phyloP scores from a whole-genome alignment of 768 basidiomycete genomes.

The Goffeauzyma gilvescens region DNA sequence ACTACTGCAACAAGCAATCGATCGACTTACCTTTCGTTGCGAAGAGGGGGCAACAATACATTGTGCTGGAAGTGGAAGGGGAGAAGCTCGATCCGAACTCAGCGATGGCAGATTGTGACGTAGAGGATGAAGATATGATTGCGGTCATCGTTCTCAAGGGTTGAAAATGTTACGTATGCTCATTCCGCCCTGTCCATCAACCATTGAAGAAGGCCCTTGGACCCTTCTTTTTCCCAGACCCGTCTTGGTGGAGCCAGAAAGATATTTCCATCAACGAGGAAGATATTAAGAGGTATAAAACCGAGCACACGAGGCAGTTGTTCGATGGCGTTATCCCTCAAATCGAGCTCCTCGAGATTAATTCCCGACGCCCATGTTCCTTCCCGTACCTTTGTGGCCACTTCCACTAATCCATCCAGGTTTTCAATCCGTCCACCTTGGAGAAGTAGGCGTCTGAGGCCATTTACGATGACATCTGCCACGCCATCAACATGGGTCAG shows the following conservation, averaged over 20 bases:
- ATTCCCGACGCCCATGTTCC: conserved; percentile 1
- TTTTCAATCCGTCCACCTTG: conserved; percentile 3
- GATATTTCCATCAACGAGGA: conserved; percentile 15
- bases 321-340: conserved; percentile 9
- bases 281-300: conserved; percentile 9
- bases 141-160: not conserved
- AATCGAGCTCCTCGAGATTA: conserved; percentile 7
- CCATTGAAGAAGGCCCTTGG: conserved; percentile 7
- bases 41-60: not conserved
- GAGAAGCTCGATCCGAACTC: not conserved
- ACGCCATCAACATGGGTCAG: conserved; percentile 7
- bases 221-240: conserved; percentile 14
- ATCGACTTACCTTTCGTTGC: too few relatives aligned
- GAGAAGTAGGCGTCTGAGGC: conserved; percentile 1
- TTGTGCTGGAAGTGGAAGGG: not conserved
- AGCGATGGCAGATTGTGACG: not conserved
- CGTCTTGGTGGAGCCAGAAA: conserved; percentile 11
- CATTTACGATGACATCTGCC: not conserved
- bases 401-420: not conserved
- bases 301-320: conserved; percentile 10
- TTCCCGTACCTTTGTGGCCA: not conserved
- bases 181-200: conserved; percentile 1
- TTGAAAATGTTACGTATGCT: not conserved
- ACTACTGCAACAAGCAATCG: not conserved
- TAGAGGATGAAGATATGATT: not conserved